Evolutionary conservation across 2,329 filamentous ascomycete species (phyloP).

Genomic region (Colletotrichum sp.): DNA sequence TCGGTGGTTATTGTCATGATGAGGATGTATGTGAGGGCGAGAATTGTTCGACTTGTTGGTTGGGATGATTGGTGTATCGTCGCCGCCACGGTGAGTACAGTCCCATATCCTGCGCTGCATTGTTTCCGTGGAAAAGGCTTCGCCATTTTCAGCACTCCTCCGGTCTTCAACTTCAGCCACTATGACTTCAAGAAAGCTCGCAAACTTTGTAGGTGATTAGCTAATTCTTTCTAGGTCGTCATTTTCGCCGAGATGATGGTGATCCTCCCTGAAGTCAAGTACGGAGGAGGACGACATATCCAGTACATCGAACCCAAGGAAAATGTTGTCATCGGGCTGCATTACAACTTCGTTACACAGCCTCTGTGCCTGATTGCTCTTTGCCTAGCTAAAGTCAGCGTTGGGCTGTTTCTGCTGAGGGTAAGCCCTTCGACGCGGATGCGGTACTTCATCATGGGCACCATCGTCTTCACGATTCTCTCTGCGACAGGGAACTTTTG

Average conservation of each 20-base stretch:
- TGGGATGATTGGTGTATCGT: slow-evolving; percentile 32
- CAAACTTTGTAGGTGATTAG: not conserved
- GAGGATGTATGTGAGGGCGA: slow-evolving; percentile 30
- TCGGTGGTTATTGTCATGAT: slow-evolving; percentile 26
- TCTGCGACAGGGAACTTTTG: slow-evolving; percentile 27
- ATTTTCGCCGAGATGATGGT: slow-evolving; percentile 31
- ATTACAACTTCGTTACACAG: slow-evolving; percentile 36
- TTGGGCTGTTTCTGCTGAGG: slow-evolving; percentile 32
- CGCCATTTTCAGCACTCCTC: not conserved
- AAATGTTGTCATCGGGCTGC: slow-evolving; percentile 27
- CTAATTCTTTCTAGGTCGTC: slow-evolving; percentile 3
- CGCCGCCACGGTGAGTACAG: slow-evolving; percentile 28
- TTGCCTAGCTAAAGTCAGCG: slow-evolving; percentile 32
- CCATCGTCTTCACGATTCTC: slow-evolving; percentile 29
- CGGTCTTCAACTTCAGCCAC: fast-evolving
- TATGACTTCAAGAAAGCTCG: fast-evolving
- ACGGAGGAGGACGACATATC: slow-evolving; percentile 30
- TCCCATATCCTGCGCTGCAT: fast-evolving
- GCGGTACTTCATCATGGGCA: slow-evolving; percentile 25
- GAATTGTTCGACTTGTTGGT: slow-evolving; percentile 27
- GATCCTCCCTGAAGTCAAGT: slow-evolving; percentile 30
- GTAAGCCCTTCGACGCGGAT: slow-evolving; percentile 25
- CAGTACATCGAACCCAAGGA: slow-evolving; percentile 28
- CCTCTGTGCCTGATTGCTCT: slow-evolving; percentile 31
- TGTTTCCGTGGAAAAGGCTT: not conserved